Evolutionary conservation across 1,284 basidiomycete species (phyloP).

Genomic region (Tremellales sp.): DNA sequence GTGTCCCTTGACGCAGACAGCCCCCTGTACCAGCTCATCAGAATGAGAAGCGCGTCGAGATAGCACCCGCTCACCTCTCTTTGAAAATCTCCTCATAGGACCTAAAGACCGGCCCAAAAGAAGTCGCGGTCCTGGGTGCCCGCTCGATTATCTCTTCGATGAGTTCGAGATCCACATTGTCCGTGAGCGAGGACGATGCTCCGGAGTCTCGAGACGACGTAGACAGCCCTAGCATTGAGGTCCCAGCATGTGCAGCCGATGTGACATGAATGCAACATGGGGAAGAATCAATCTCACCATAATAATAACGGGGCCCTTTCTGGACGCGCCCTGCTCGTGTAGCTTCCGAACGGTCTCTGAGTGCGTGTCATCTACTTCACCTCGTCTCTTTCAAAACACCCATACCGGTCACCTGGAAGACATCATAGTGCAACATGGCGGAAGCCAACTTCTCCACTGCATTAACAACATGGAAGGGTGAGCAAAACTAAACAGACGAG

Average conservation of each 20-base stretch:
- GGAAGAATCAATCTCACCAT: conserved; percentile 1
- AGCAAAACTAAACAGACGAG: conserved; percentile 13
- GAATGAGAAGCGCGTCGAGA: not conserved
- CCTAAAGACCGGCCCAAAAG: conserved; percentile 37
- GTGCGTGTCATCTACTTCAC: not conserved
- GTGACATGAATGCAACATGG: not conserved
- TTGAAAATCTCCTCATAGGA: conserved; percentile 37
- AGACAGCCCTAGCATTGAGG: conserved; percentile 1
- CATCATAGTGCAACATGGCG: conserved; percentile 30
- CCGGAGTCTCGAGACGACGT: conserved; percentile 1
- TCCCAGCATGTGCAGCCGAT: conserved; percentile 3
- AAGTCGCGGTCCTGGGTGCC: conserved; percentile 33
- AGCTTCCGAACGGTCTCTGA: not conserved
- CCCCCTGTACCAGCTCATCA: conserved; percentile 22
- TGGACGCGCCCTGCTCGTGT: not conserved
- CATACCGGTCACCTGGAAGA: not conserved
- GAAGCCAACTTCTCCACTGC: conserved; percentile 72
- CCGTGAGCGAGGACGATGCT: conserved; percentile 23
- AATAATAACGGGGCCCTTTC: not conserved
- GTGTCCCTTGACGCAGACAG: conserved; percentile 34
- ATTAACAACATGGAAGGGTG: conserved; percentile 81
- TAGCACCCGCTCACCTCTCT: conserved; percentile 31
- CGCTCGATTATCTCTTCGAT: conserved; percentile 39
- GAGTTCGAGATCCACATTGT: conserved; percentile 40
- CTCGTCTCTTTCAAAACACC: conserved; percentile 1